A percentile compares a stretch with the other conserved stretches of the same genome.
These are phyloP conservation scores for Paramecium caudatum DNA, from an alignment of 73 alveolate species.

Conservation along the genomic window DNA sequence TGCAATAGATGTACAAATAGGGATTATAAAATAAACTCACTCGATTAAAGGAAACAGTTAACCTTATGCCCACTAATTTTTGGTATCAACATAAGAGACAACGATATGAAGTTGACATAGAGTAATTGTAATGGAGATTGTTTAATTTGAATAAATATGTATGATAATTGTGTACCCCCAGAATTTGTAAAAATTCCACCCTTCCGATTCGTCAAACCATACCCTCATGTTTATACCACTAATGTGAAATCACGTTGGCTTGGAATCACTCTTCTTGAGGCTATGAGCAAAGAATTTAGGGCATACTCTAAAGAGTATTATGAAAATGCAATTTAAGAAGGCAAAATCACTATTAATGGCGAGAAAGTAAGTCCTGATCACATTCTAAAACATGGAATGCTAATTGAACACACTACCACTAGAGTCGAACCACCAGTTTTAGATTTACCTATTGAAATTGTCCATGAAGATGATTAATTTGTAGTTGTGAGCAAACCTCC, in stretches of 20 bases:
- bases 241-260: constrained; percentile 93
- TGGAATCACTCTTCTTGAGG: constrained; percentile 83
- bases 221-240: constrained; percentile 87
- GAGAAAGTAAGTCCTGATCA: constrained; percentile 79
- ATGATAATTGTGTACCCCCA: constrained; percentile 1
- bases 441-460: constrained; percentile 79
- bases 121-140: constrained; percentile 56
- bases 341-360: constrained; percentile 91
- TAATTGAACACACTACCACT: constrained; percentile 86
- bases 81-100: constrained; percentile 20
- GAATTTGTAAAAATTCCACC: constrained; percentile 65
- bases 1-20: neutral
- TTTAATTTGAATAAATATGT: constrained; percentile 53
- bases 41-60: neutral
- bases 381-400: constrained; percentile 85
- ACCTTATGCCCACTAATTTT: constrained; percentile 13
- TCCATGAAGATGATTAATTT: constrained; percentile 86
- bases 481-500: constrained; percentile 97
- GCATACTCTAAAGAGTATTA: constrained; percentile 90
- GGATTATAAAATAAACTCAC: constrained; percentile 13
- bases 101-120: constrained; percentile 34
- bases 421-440: constrained; percentile 95
- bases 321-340: constrained; percentile 87
- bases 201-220: constrained; percentile 89
- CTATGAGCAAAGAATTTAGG: constrained; percentile 88